These are phyloP conservation scores for Trichocladium antarcticum DNA, from an alignment of 495 filamentous ascomycete species.

Conservation along the genomic window DNA sequence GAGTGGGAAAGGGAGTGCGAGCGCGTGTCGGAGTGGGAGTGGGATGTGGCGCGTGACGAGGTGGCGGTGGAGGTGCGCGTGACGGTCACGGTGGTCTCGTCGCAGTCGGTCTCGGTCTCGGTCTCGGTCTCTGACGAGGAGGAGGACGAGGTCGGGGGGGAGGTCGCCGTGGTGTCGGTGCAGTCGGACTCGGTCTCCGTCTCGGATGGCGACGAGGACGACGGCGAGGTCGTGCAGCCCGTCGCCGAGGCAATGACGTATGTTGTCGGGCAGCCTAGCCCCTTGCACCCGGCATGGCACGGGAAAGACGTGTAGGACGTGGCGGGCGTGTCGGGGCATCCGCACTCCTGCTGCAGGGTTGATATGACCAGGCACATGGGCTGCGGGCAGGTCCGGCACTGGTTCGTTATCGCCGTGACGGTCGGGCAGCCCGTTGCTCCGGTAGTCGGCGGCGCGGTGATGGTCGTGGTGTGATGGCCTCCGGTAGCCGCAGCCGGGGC, in stretches of 20 bases:
- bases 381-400: constrained; percentile 8
- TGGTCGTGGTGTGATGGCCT: not conserved
- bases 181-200: not conserved
- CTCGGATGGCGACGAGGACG: not conserved
- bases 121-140: not conserved
- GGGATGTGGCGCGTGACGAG: too few relatives aligned
- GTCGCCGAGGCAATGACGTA: constrained; percentile 6
- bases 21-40: too few relatives aligned
- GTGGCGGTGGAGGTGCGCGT: too few relatives aligned
- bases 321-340: constrained; percentile 3
- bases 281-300: constrained; percentile 13
- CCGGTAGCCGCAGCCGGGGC: not conserved
- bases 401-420: constrained; percentile 4
- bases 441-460: not conserved
- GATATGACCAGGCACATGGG: constrained; percentile 7
- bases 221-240: not conserved
- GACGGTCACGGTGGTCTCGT: not conserved
- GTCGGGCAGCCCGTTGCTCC: constrained; percentile 8
- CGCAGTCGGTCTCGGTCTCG: not conserved
- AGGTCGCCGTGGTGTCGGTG: not conserved
- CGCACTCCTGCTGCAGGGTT: constrained; percentile 9
- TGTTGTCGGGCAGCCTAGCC: constrained; percentile 17
- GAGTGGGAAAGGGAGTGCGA: too few relatives aligned
- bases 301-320: constrained; percentile 11
- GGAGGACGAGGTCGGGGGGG: not conserved